Evolutionary conservation across 2,329 filamentous ascomycete genomes (phyloP).

Genomic region (Phyllosticta citriasiana): DNA sequence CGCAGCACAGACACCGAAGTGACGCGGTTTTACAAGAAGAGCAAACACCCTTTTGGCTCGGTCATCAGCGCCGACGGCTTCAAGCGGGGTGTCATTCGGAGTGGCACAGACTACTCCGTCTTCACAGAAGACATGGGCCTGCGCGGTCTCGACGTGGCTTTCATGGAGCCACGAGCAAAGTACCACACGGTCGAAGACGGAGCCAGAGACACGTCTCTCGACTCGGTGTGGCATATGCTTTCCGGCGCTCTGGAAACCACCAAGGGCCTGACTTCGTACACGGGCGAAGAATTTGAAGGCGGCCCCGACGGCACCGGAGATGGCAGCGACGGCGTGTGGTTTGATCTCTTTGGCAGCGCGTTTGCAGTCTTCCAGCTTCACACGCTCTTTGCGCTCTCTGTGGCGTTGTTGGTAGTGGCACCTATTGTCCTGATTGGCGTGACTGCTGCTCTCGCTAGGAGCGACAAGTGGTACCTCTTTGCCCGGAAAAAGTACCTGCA

Average conservation of each 20-base stretch:
- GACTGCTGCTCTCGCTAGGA: slow-evolving; percentile 56
- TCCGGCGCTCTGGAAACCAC: slow-evolving; percentile 70
- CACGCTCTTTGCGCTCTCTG: slow-evolving; percentile 74
- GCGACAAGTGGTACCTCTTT: slow-evolving; percentile 85
- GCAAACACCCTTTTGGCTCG: slow-evolving; percentile 69
- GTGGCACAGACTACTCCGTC: slow-evolving; percentile 81
- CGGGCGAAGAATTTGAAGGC: slow-evolving; percentile 56
- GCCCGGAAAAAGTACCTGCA: slow-evolving; percentile 54
- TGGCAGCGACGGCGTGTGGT: slow-evolving; percentile 73
- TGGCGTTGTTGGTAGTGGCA: slow-evolving; percentile 70
- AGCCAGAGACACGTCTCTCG: slow-evolving; percentile 60
- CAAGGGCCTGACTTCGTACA: slow-evolving; percentile 58
- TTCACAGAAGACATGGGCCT: slow-evolving; percentile 70
- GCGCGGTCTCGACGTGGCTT: slow-evolving; percentile 84
- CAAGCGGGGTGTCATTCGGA: slow-evolving; percentile 64
- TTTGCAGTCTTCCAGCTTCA: slow-evolving; percentile 73
- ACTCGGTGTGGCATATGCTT: slow-evolving; percentile 88
- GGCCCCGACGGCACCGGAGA: slow-evolving; percentile 53
- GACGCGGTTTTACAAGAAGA: slow-evolving; percentile 63
- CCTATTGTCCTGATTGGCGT: slow-evolving; percentile 64
- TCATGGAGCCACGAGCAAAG: slow-evolving; percentile 72
- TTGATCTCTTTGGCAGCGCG: slow-evolving; percentile 73
- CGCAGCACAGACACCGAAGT: slow-evolving; percentile 80
- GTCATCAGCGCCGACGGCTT: slow-evolving; percentile 80
- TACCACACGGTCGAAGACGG: slow-evolving; percentile 94